These are phyloP conservation scores for Leccinum uliginosum DNA, from an alignment of 768 basidiomycete genomes.

Conservation along the genomic window DNA sequence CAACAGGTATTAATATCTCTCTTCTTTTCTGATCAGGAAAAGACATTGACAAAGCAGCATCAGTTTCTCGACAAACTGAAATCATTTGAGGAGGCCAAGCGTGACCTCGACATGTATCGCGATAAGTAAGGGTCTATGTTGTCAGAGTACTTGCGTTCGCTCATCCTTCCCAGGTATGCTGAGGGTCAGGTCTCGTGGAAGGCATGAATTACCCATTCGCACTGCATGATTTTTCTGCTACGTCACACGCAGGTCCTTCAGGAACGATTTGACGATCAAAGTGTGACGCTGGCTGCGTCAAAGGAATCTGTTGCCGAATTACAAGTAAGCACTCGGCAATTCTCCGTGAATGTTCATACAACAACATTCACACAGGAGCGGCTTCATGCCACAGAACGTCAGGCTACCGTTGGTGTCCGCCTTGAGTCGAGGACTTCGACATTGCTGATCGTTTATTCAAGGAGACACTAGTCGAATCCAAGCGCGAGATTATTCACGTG, in stretches of 20 bases:
- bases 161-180: slow-evolving; percentile 12
- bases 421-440: neutral
- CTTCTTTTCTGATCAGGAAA: slow-evolving; percentile 15
- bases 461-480: slow-evolving; percentile 15
- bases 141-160: neutral
- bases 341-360: neutral
- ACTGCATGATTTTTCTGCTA: neutral
- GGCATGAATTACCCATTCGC: slow-evolving; percentile 9
- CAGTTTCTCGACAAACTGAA: slow-evolving; percentile 19
- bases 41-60: slow-evolving; percentile 18
- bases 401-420: slow-evolving; percentile 13
- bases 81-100: slow-evolving; percentile 13
- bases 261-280: slow-evolving; percentile 58
- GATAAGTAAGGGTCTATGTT: slow-evolving; percentile 20
- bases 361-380: slow-evolving; percentile 17
- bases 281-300: slow-evolving; percentile 46
- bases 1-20: slow-evolving; percentile 14
- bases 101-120: slow-evolving; percentile 19
- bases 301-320: slow-evolving; percentile 53
- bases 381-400: slow-evolving; percentile 17
- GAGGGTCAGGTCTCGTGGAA: slow-evolving; percentile 23
- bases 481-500: slow-evolving; percentile 14
- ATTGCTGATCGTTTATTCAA: slow-evolving; percentile 4
- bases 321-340: slow-evolving; percentile 32
- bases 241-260: slow-evolving; percentile 40